Evolutionary conservation across 164 flowering plant genomes (phyloP).

Genomic region (Aristolochia californica): DNA sequence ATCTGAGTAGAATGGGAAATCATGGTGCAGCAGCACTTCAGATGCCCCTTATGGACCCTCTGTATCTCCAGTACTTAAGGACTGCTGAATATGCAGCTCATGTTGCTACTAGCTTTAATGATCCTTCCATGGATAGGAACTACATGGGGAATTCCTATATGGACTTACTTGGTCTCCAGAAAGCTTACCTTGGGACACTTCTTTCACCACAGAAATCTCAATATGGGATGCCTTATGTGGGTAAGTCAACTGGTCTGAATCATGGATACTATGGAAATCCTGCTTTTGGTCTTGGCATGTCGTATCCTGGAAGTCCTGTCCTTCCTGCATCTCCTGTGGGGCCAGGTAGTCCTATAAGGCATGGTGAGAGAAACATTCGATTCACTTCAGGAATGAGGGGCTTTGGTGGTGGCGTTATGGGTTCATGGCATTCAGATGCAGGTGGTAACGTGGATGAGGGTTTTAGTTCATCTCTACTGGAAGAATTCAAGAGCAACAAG

Average conservation of each 20-base stretch:
- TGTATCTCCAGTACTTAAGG: slow-evolving; percentile 60
- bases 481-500: slow-evolving; percentile 86
- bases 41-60: slow-evolving; percentile 42
- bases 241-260: slow-evolving; percentile 41
- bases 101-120: slow-evolving; percentile 36
- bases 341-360: slow-evolving; percentile 51
- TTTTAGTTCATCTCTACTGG: slow-evolving; percentile 65
- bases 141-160: slow-evolving; percentile 36
- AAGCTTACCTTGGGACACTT: slow-evolving; percentile 56
- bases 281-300: slow-evolving; percentile 51
- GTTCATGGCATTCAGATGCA: slow-evolving; percentile 57
- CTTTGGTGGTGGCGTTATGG: slow-evolving; percentile 46
- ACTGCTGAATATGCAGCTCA: slow-evolving; percentile 59
- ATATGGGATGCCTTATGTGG: slow-evolving; percentile 36
- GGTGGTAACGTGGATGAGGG: slow-evolving; percentile 42
- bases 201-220: slow-evolving; percentile 67
- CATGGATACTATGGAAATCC: slow-evolving; percentile 56
- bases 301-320: slow-evolving; percentile 62
- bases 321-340: slow-evolving; percentile 55
- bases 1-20: slow-evolving; percentile 42
- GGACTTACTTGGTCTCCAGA: slow-evolving; percentile 56
- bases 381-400: slow-evolving; percentile 68
- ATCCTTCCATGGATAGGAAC: slow-evolving; percentile 42
- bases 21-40: slow-evolving; percentile 34
- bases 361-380: slow-evolving; percentile 41